A percentile compares a stretch with the other conserved stretches of the same genome.
These are phyloP conservation scores for Bondarzewia mesenterica DNA, from an alignment of 1,284 basidiomycete genomes.

Conservation along the genomic window DNA sequence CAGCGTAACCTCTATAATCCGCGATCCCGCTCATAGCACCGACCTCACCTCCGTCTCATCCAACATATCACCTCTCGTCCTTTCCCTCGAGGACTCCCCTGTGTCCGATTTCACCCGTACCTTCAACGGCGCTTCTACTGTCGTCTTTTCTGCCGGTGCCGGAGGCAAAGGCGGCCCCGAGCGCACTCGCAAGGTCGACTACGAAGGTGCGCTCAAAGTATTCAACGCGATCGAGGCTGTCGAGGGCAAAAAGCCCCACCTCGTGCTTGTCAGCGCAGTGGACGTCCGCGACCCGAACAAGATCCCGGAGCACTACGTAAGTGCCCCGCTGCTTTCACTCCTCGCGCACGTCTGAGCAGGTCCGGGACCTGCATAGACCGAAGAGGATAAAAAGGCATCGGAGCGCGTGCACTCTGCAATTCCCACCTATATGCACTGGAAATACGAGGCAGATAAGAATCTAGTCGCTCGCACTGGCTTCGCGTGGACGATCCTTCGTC, in stretches of 20 bases:
- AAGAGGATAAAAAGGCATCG: slow-evolving; percentile 37
- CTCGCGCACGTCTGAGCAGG: too few relatives aligned
- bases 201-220: slow-evolving; percentile 64
- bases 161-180: slow-evolving; percentile 61
- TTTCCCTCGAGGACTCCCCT: slow-evolving; percentile 53
- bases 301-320: slow-evolving; percentile 50
- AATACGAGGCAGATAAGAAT: slow-evolving; percentile 66
- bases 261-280: slow-evolving; percentile 61
- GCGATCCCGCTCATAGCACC: slow-evolving; percentile 34
- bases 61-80: slow-evolving; percentile 41
- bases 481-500: slow-evolving; percentile 66
- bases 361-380: slow-evolving; percentile 33
- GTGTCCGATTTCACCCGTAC: slow-evolving; percentile 38
- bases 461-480: slow-evolving; percentile 50
- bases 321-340: slow-evolving; percentile 12
- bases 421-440: slow-evolving; percentile 49
- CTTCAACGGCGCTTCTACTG: slow-evolving; percentile 43
- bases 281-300: slow-evolving; percentile 50
- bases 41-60: slow-evolving; percentile 37
- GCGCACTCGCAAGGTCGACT: slow-evolving; percentile 61
- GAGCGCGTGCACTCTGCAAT: slow-evolving; percentile 36
- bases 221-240: slow-evolving; percentile 63
- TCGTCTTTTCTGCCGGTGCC: slow-evolving; percentile 65
- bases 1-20: slow-evolving; percentile 52
- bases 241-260: slow-evolving; percentile 36